These are phyloP conservation scores for Irpex sp. DNA, from an alignment of 1,284 basidiomycete species.

Conservation along the genomic window DNA sequence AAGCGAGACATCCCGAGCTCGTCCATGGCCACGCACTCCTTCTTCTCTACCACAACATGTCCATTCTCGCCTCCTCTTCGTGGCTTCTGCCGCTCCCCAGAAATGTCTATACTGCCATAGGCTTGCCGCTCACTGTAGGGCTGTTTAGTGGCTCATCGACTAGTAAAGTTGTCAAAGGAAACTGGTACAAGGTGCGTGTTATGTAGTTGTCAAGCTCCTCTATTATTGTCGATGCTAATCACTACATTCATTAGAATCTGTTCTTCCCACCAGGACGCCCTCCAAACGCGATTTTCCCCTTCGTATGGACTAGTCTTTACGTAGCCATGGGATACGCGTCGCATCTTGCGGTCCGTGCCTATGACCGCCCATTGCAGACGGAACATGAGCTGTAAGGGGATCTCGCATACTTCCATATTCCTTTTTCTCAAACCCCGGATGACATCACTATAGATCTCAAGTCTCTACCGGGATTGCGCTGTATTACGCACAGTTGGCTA, in stretches of 20 bases:
- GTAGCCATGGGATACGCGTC: slow-evolving; percentile 81
- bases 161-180: slow-evolving; percentile 52
- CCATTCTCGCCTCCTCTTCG: slow-evolving; percentile 43
- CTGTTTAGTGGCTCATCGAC: slow-evolving; percentile 60
- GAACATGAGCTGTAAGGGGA: slow-evolving; percentile 9
- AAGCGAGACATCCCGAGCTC: no score
- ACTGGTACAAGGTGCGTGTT: slow-evolving; percentile 66
- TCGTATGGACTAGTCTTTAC: slow-evolving; percentile 70
- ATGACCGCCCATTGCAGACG: slow-evolving; percentile 45
- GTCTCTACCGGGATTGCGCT: slow-evolving; percentile 65
- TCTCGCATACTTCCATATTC: no score
- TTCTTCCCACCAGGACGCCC: slow-evolving; percentile 53
- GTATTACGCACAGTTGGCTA: slow-evolving; percentile 77
- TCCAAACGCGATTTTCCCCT: slow-evolving; percentile 61
- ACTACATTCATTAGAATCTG: slow-evolving; percentile 42
- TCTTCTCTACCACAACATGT: slow-evolving; percentile 25
- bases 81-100: slow-evolving; percentile 65
- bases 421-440: no score
- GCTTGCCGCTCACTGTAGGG: slow-evolving; percentile 68
- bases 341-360: slow-evolving; percentile 67
- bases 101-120: slow-evolving; percentile 68
- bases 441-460: slow-evolving; percentile 16
- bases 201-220: background rate
- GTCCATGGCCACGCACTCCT: background rate
- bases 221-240: background rate